Conservation (phyloP, 495 filamentous ascomycete genomes). For the Xylaria grammica region DNA sequence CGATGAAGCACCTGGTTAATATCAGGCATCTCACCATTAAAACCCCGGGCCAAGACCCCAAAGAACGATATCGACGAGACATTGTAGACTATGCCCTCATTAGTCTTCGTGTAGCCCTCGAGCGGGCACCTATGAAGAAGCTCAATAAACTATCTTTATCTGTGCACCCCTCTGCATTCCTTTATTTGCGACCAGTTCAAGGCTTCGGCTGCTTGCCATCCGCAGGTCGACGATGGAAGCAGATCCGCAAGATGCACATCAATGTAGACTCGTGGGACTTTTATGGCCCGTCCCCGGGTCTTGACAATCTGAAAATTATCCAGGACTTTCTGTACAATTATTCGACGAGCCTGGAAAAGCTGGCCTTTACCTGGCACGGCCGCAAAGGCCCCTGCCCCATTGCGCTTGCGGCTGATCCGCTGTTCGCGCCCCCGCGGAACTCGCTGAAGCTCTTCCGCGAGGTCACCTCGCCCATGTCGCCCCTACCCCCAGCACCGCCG, state of each 20-base stretch:
- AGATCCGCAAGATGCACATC: conserved; percentile 71
- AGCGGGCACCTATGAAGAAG: conserved; percentile 63
- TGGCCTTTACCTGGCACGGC: conserved; percentile 75
- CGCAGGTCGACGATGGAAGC: conserved; percentile 68
- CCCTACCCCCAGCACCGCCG: conserved; percentile 49
- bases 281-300: conserved; percentile 53
- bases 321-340: conserved; percentile 73
- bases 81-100: conserved; percentile 84
- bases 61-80: conserved; percentile 71
- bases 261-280: conserved; percentile 69
- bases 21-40: conserved; percentile 72
- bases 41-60: conserved; percentile 70
- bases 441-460: conserved; percentile 58
- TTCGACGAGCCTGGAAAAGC: conserved; percentile 61
- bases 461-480: conserved; percentile 59
- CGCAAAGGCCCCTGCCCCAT: conserved; percentile 69
- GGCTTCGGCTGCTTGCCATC: conserved; percentile 71
- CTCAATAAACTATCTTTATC: conserved; percentile 69
- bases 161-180: conserved; percentile 70
- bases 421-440: conserved; percentile 59
- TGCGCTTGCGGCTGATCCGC: conserved; percentile 65
- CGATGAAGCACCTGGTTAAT: conserved; percentile 65
- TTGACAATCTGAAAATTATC: conserved; percentile 76
- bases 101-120: conserved; percentile 75
- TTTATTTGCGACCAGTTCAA: conserved; percentile 69